Evolutionary conservation across 2,329 filamentous ascomycete genomes (phyloP).

Genomic region (Calonectria pseudoreteaudii): DNA sequence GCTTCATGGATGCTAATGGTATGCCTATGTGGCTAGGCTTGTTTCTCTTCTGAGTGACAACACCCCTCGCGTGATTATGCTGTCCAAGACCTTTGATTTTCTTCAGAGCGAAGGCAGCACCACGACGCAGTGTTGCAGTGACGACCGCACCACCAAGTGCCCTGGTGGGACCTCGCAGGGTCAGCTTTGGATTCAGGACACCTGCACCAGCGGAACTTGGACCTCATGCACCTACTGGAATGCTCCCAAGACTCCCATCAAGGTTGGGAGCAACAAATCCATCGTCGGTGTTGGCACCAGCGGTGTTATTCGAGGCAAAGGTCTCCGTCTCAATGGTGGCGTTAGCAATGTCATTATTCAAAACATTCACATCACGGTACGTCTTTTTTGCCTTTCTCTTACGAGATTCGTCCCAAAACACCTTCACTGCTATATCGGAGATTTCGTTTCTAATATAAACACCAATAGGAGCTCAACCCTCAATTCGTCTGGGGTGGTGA

Average conservation of each 20-base stretch:
- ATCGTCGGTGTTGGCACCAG: constrained; percentile 63
- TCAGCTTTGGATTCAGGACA: constrained; percentile 46
- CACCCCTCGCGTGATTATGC: constrained; percentile 66
- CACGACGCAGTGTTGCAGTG: constrained; percentile 66
- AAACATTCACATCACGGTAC: constrained; percentile 62
- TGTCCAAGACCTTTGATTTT: constrained; percentile 68
- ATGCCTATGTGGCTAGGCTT: background rate
- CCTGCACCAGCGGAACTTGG: constrained; percentile 66
- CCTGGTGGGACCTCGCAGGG: constrained; percentile 27
- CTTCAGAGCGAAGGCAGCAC: constrained; percentile 63
- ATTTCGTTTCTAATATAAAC: background rate
- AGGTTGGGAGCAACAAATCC: constrained; percentile 67
- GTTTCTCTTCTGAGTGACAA: constrained; percentile 65
- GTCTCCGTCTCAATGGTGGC: constrained; percentile 60
- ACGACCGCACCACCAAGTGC: constrained; percentile 52
- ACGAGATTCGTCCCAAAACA: background rate
- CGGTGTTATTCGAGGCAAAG: constrained; percentile 69
- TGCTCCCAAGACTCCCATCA: constrained; percentile 61
- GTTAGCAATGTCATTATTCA: constrained; percentile 69
- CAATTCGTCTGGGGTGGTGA: constrained; percentile 70
- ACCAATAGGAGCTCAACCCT: constrained; percentile 59
- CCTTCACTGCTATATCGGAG: background rate
- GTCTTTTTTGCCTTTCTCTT: background rate
- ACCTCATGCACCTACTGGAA: constrained; percentile 59
- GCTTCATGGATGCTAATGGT: background rate